Conservation (phyloP, 192 early-diverging fungal species). For the Neocallimastix lanati region DNA sequence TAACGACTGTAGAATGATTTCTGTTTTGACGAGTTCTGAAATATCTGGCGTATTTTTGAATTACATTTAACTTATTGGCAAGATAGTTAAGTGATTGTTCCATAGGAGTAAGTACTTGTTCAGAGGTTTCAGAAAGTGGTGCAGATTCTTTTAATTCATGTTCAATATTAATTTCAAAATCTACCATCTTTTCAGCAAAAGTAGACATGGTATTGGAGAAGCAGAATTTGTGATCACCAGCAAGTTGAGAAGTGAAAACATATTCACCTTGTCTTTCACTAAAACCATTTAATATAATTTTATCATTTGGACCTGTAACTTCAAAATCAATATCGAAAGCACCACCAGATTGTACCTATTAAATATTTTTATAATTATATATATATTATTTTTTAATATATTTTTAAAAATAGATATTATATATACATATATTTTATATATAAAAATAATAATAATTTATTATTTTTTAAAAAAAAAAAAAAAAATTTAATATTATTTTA, state of each 20-base stretch:
- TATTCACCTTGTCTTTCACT: slow-evolving; percentile 89
- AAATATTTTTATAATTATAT: not conserved
- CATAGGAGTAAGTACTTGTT: slow-evolving; percentile 19
- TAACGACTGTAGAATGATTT: slow-evolving; percentile 74
- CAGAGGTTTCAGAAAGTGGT: not conserved
- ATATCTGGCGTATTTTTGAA: slow-evolving; percentile 70
- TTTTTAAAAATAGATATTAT: too few relatives aligned
- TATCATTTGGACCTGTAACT: slow-evolving; percentile 54
- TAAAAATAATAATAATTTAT: too few relatives aligned
- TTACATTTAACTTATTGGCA: slow-evolving; percentile 38
- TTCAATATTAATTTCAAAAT: slow-evolving; percentile 88
- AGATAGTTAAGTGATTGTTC: slow-evolving; percentile 37
- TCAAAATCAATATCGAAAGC: slow-evolving; percentile 92
- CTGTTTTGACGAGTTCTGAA: slow-evolving; percentile 80
- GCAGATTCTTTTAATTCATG: slow-evolving; percentile 55
- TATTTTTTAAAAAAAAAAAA: too few relatives aligned
- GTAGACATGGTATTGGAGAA: slow-evolving; percentile 88
- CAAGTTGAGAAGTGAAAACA: slow-evolving; percentile 67
- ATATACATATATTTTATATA: too few relatives aligned
- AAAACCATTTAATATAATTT: slow-evolving; percentile 50
- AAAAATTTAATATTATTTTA: too few relatives aligned
- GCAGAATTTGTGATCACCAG: slow-evolving; percentile 91
- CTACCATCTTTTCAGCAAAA: slow-evolving; percentile 83
- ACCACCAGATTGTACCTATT: slow-evolving; percentile 86
- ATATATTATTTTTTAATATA: not conserved